phyloP scores from a whole-genome alignment of 2,329 filamentous ascomycete species.

The Calonectria pauciramosa region DNA sequence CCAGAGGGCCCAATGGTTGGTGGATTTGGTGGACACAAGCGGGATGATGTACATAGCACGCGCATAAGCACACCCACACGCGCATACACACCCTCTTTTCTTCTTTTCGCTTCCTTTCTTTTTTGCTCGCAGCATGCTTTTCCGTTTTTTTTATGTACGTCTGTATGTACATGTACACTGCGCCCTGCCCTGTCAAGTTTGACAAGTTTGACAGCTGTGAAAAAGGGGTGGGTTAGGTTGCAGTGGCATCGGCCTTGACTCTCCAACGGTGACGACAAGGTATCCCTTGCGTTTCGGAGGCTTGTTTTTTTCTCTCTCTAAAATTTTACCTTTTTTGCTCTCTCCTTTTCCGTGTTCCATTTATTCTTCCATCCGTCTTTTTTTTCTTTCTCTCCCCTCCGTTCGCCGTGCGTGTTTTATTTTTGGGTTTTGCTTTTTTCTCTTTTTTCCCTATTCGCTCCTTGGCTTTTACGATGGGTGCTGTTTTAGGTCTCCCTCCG shows the following conservation, averaged over 20 bases:
- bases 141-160: slow-evolving; percentile 13
- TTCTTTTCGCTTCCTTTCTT: background rate
- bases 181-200: slow-evolving; percentile 31
- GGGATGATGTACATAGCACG: slow-evolving; percentile 9
- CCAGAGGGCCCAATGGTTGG: background rate
- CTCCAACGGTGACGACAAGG: slow-evolving; percentile 2
- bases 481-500: slow-evolving; percentile 1
- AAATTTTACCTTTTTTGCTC: background rate
- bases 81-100: background rate
- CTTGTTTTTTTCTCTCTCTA: background rate
- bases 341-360: background rate
- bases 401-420: background rate
- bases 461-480: slow-evolving; percentile 3
- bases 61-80: slow-evolving; percentile 9
- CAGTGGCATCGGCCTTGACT: slow-evolving; percentile 9
- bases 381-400: background rate
- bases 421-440: background rate
- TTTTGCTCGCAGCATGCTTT: slow-evolving; percentile 5
- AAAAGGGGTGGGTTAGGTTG: slow-evolving; percentile 19
- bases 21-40: slow-evolving; percentile 2
- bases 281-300: background rate
- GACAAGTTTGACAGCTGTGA: slow-evolving; percentile 31
- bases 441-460: background rate
- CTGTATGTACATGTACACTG: background rate
- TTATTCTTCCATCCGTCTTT: background rate